Conservation (phyloP, 306 rosid species). For the Vigna unguiculata region DNA sequence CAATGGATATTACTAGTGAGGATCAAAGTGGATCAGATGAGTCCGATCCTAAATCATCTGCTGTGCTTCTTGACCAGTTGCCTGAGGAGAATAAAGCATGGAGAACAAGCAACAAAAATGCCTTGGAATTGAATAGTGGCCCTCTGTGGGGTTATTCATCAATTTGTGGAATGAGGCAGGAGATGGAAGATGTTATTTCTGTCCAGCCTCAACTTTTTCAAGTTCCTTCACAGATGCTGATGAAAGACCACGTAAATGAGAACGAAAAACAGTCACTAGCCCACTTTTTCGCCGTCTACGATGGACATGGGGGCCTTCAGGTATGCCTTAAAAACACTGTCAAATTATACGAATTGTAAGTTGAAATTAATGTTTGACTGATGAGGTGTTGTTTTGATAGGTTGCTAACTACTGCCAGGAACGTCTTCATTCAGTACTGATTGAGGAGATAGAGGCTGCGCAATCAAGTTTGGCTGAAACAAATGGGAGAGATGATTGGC, state of each 20-base stretch:
- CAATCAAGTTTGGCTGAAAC: conserved; percentile 41
- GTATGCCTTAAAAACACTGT: conserved; percentile 47
- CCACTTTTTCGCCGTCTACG: conserved; percentile 83
- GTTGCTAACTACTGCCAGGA: conserved; percentile 83
- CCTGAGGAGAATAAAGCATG: conserved; percentile 51
- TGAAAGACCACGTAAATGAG: conserved; percentile 48
- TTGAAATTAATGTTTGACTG: conserved; percentile 34
- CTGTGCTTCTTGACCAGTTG: conserved; percentile 41
- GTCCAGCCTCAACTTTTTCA: conserved; percentile 62
- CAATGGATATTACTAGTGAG: conserved; percentile 52
- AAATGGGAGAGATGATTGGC: conserved; percentile 50
- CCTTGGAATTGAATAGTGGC: conserved; percentile 43
- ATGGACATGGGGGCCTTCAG: conserved; percentile 90
- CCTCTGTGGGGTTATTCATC: conserved; percentile 79
- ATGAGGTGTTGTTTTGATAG: conserved; percentile 46
- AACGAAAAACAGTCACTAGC: conserved; percentile 43
- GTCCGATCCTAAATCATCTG: conserved; percentile 54
- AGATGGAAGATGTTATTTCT: conserved; percentile 86
- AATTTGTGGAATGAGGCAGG: conserved; percentile 68
- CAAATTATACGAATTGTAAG: conserved; percentile 7
- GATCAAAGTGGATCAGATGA: conserved; percentile 48
- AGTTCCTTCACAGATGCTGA: conserved; percentile 58
- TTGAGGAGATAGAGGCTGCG: conserved; percentile 65
- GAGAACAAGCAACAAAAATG: conserved; percentile 48
- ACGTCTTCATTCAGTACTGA: conserved; percentile 68